Percentiles rank a stretch among this genome's conserved stretches.
Evolutionary conservation across 768 basidiomycete genomes (phyloP).

Genomic region (Tulasnella sp.): DNA sequence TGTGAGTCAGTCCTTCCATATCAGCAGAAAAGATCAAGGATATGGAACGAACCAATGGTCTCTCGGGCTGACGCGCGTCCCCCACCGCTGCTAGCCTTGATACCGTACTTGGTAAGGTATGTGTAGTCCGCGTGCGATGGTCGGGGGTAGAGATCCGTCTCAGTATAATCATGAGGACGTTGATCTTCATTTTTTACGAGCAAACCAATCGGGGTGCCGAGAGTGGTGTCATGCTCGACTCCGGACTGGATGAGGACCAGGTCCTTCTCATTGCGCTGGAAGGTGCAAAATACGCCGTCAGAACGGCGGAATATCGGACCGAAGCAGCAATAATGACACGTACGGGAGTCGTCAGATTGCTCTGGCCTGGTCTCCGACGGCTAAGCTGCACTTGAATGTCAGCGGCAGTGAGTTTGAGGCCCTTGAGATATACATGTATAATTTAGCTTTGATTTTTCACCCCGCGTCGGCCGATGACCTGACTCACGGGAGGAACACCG

Average conservation of each 20-base stretch:
- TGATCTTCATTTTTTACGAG: slow-evolving; percentile 98
- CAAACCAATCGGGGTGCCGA: slow-evolving; percentile 97
- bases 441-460: slow-evolving; percentile 10
- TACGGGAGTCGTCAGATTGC: slow-evolving; percentile 92
- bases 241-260: slow-evolving; percentile 91
- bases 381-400: slow-evolving; percentile 92
- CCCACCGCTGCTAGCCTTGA: slow-evolving; percentile 96
- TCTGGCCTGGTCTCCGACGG: slow-evolving; percentile 90
- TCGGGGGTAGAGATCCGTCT: slow-evolving; percentile 95
- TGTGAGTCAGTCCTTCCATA: not conserved
- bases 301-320: slow-evolving; percentile 1
- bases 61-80: slow-evolving; percentile 93
- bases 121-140: slow-evolving; percentile 98
- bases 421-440: slow-evolving; percentile 48
- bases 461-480: slow-evolving; percentile 15
- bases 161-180: slow-evolving; percentile 95
- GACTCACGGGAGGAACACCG: slow-evolving; percentile 86
- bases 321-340: slow-evolving; percentile 36
- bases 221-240: slow-evolving; percentile 85
- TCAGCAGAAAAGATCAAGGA: not conserved
- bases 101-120: slow-evolving; percentile 93
- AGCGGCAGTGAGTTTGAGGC: slow-evolving; percentile 67
- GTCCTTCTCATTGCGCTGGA: slow-evolving; percentile 91
- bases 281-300: not conserved
- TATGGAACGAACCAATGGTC: slow-evolving; percentile 67